Conservation (phyloP, 2,329 filamentous ascomycete species). For the Exophiala aquamarina region DNA sequence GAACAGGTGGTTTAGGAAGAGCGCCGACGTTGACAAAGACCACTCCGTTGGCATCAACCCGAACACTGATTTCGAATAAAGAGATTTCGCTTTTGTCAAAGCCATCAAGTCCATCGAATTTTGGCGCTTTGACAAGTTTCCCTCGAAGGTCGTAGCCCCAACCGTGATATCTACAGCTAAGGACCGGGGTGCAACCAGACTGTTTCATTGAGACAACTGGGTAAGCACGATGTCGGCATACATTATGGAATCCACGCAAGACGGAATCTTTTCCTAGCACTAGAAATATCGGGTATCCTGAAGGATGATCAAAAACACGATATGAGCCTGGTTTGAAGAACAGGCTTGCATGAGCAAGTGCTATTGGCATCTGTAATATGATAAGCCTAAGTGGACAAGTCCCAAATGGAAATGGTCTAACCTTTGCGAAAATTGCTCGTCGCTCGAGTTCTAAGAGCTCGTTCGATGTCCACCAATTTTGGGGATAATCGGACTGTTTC, state of each 20-base stretch:
- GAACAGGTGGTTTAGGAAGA: too few species aligned
- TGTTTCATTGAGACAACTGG: constrained; percentile 41
- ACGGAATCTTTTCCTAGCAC: constrained; percentile 49
- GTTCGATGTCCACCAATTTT: too few species aligned
- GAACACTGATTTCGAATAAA: constrained; percentile 39
- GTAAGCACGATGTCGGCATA: too few species aligned
- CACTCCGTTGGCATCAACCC: too few species aligned
- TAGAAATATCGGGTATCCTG: constrained; percentile 57
- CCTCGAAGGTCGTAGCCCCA: constrained; percentile 61
- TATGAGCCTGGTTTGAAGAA: background rate
- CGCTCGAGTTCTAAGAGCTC: too few species aligned
- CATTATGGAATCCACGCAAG: constrained; percentile 44
- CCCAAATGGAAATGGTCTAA: too few species aligned
- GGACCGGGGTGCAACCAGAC: constrained; percentile 34
- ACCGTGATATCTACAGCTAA: constrained; percentile 61
- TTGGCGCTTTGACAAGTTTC: constrained; percentile 59
- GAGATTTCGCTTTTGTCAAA: constrained; percentile 59
- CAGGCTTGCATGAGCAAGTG: too few species aligned
- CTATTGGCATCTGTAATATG: too few species aligned
- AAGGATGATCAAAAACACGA: background rate
- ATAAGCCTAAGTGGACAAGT: too few species aligned
- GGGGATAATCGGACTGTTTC: too few species aligned
- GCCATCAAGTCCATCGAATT: constrained; percentile 55
- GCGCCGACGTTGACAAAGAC: too few species aligned
- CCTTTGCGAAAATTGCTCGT: too few species aligned